phyloP scores from a whole-genome alignment of 441 rosid species.

The Gossypium gossypioides region DNA sequence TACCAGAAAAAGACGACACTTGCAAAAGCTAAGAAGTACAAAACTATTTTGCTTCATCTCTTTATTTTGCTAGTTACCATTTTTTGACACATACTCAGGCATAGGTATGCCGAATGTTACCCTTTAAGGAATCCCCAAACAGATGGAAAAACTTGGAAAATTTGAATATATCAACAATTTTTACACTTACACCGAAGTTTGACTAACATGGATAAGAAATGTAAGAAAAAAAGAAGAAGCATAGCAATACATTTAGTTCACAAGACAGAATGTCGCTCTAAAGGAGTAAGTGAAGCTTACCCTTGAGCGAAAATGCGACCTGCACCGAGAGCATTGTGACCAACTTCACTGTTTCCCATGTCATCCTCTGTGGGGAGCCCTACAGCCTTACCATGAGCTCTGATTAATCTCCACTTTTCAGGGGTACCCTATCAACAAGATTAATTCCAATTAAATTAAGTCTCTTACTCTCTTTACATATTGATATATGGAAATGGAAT shows the following conservation, averaged over 20 bases:
- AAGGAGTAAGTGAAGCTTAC: conserved; percentile 20
- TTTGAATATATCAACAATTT: not conserved
- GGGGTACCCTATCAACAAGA: conserved; percentile 45
- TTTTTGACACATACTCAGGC: not conserved
- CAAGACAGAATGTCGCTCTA: not conserved
- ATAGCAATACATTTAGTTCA: not conserved
- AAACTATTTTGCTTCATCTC: not conserved
- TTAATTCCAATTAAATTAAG: not conserved
- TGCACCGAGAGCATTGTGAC: conserved; percentile 96
- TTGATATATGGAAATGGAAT: not conserved
- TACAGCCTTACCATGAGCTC: conserved; percentile 82
- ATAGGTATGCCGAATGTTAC: not conserved
- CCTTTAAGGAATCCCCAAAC: not conserved
- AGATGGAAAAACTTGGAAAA: not conserved
- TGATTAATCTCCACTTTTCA: conserved; percentile 71
- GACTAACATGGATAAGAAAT: too few species aligned
- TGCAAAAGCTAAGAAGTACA: not conserved
- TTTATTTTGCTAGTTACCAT: not conserved
- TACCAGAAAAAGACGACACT: not conserved
- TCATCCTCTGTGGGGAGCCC: conserved; percentile 96
- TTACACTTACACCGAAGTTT: not conserved
- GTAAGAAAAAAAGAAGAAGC: not conserved
- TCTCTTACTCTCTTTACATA: not conserved
- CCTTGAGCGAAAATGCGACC: conserved; percentile 87
- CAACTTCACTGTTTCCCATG: conserved; percentile 99